These are phyloP conservation scores for Chlamydomonas applanata DNA, from an alignment of 139 green algal species.

Conservation along the genomic window DNA sequence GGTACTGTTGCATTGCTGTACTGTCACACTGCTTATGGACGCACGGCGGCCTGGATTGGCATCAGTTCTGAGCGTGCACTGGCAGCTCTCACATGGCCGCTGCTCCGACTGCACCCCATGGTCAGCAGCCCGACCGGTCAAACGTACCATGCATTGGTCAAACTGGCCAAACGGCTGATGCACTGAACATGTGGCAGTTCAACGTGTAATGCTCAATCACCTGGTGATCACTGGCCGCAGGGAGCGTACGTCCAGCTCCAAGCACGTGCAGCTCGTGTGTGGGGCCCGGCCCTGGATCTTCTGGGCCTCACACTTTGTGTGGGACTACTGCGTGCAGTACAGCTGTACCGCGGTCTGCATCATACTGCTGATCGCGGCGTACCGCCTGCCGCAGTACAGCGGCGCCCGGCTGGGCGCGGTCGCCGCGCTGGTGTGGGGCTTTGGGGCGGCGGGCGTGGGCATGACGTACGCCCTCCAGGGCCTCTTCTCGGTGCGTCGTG, in stretches of 20 bases:
- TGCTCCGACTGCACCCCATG: no score
- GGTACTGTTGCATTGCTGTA: no score
- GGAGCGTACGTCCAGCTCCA: constrained; percentile 57
- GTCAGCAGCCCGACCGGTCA: no score
- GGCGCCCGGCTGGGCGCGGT: constrained; percentile 46
- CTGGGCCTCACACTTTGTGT: constrained; percentile 60
- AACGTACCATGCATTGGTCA: no score
- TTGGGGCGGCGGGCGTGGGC: constrained; percentile 47
- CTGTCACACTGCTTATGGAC: no score
- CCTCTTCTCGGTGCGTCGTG: constrained; percentile 49
- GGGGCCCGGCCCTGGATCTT: constrained; percentile 53
- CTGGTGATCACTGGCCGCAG: constrained; percentile 8
- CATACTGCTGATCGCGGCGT: constrained; percentile 19
- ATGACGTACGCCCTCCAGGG: constrained; percentile 66
- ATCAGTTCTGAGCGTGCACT: no score
- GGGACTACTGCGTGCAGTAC: constrained; percentile 23
- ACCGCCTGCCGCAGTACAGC: constrained; percentile 49
- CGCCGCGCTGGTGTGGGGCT: constrained; percentile 48
- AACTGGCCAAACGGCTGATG: no score
- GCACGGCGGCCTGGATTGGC: no score
- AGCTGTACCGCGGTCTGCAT: constrained; percentile 24
- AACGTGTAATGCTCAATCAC: no score
- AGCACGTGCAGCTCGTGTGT: constrained; percentile 61
- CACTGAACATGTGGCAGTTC: no score
- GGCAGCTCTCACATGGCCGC: no score